Evolutionary conservation across 768 basidiomycete species (phyloP).

Genomic region (Kwoniella shandongensis): DNA sequence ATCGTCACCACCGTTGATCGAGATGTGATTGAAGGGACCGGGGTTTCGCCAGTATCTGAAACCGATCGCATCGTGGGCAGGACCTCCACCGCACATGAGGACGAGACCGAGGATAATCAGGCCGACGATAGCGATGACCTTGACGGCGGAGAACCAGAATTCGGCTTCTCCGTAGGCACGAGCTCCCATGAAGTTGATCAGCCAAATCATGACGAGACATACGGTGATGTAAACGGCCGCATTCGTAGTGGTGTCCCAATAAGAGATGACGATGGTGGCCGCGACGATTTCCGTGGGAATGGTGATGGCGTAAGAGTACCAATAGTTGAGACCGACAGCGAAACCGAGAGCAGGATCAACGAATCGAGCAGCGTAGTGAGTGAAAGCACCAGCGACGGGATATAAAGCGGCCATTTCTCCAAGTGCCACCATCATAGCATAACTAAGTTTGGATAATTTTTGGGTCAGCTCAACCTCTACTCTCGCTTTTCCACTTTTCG

Average conservation of each 20-base stretch:
- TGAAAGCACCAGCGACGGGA: conserved; percentile 48
- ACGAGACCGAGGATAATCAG: conserved; percentile 53
- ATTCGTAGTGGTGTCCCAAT: conserved; percentile 47
- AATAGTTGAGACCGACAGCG: conserved; percentile 48
- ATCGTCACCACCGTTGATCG: conserved; percentile 37
- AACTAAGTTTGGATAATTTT: no score
- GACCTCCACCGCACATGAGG: conserved; percentile 51
- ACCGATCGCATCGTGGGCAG: conserved; percentile 48
- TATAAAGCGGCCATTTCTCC: conserved; percentile 51
- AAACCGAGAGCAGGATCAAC: conserved; percentile 54
- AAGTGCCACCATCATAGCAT: conserved; percentile 51
- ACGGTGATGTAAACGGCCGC: conserved; percentile 55
- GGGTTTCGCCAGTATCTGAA: conserved; percentile 51
- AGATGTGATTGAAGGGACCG: conserved; percentile 42
- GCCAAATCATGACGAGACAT: conserved; percentile 45
- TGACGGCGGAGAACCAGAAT: conserved; percentile 60
- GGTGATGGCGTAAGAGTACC: conserved; percentile 53
- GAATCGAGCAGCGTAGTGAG: conserved; percentile 56
- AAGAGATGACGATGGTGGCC: conserved; percentile 47
- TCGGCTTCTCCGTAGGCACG: conserved; percentile 59
- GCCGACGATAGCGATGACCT: conserved; percentile 58
- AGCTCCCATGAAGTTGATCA: conserved; percentile 56
- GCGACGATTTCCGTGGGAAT: conserved; percentile 47
- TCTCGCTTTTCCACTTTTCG: no score
- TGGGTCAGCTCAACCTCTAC: no score